Base-by-base conservation (phyloP, 2,329 filamentous ascomycete species). In the Pseudogymnoascus sp. region DNA sequence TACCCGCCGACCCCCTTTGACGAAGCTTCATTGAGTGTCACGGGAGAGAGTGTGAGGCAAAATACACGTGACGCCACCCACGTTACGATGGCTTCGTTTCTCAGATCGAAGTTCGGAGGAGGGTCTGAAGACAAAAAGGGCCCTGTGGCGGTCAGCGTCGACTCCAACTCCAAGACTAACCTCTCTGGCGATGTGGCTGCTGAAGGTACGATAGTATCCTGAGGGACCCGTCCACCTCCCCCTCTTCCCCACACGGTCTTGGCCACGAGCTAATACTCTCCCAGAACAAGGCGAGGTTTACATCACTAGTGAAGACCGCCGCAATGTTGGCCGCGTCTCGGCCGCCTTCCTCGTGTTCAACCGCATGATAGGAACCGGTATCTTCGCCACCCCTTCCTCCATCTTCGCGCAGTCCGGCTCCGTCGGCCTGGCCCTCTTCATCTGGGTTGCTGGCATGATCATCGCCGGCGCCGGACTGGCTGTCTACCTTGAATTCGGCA, bases 401-500 rank as follows among this genome's bases (percentile, higher is more conserved):
- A 85, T 87, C 65, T 76, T 87, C 60, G 68, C 73, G 1, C 77
- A 83, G 0, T 81, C 78, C 7, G 84, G 85, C 62, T 85, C 81
- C 63, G 79, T 86, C n/a, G 85, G 85, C 3, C 76, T 87, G 0
- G 77, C 83, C 0, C 76, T 87, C 21, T 78, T 87, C 65, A 80
- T 88, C 65, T 88, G 85, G 85, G 76, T 87, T 1, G 76, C 76
- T 1, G 85, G 85, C 27, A 82, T 82, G 74, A 67, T 86, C 59
- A 86, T 88, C 66, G 83, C 85, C 4, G 78, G 75, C 10, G 82
- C 83, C 9, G 86, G 85, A 62, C 82, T 84, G 60, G 79, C 81
- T n/a, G 83, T 87, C 18, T 87, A 86, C 65, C 76, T 88, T 62
- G 86, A 88, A 70, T 86, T 84, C 63, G 86, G 86, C 25, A 87